Evolutionary conservation across 306 rosid genomes (phyloP), one percentile per base, ranked within the genome.

Genomic region (Sophora flavescens): DNA sequence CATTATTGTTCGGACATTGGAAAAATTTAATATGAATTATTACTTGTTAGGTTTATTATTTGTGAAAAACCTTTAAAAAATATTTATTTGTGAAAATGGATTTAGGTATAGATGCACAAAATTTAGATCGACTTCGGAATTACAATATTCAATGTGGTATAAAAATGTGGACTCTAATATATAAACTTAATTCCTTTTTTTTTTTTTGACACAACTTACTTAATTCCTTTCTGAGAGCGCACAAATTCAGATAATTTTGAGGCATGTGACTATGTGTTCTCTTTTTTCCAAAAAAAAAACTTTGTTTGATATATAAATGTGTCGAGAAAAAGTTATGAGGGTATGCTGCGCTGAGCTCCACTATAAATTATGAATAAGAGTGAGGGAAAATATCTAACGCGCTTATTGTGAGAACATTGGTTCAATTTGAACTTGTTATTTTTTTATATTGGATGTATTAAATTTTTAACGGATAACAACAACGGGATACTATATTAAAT

Each of bases 311-410:
- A 11, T 4, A 51, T 66, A 42, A 50, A 47, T 77, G 59, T 60
- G 36, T 54, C 13, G 36, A 17, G 65, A 39, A 22, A 22, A 22
- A 22, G 22, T 22, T 22, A 22, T 22, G 22, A 35, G 41, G 41
- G 8, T 51, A 8, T 76, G 45, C 60, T 28, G 22, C 1, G 3
- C 48, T 15, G 26, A 51, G 28, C 28, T 65, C 80, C 81, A 77
- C 50, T 76, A 28, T 39, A 45, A 22, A 56, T 12, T 42, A 5
- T 13, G 5, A 1, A 18, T 50, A 59, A 6, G 0, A 59, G 70
- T 3, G 15, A 2, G 10, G 10, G 10, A 39, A 2, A 77, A 76
- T n/a, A 56, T 67, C 75, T n/a, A 77, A 67, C 75, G 69, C 75
- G 52, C 68, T 77, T 77, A 14, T 16, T 57, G 0, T 4, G 44